Conservation (phyloP, 345 rosid species). For the Populus alba region DNA sequence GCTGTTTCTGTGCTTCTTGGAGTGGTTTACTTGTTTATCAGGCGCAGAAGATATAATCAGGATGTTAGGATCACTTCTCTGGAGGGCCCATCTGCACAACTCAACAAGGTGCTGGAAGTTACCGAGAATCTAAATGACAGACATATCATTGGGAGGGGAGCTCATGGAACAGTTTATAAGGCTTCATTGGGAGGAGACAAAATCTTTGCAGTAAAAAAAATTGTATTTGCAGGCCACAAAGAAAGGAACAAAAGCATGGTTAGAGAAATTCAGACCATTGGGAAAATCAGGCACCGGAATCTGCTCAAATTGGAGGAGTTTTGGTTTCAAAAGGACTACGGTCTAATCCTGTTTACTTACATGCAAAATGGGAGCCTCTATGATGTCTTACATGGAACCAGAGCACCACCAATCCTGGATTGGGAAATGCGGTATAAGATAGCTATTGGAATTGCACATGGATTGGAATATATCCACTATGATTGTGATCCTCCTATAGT, state of each 20-base stretch:
- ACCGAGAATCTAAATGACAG: constrained; percentile 62
- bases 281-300: constrained; percentile 67
- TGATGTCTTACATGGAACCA: constrained; percentile 49
- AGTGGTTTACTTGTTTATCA: constrained; percentile 27
- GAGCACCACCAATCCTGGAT: constrained; percentile 29
- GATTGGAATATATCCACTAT: constrained; percentile 74
- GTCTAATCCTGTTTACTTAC: constrained; percentile 59
- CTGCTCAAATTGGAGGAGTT: constrained; percentile 66
- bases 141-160: constrained; percentile 68
- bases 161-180: constrained; percentile 72
- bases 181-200: constrained; percentile 45
- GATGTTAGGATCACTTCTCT: constrained; percentile 38
- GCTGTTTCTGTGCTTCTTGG: constrained; percentile 29
- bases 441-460: constrained; percentile 72
- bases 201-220: constrained; percentile 61
- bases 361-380: constrained; percentile 74
- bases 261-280: constrained; percentile 63
- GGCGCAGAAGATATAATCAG: constrained; percentile 19
- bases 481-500: constrained; percentile 70
- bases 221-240: constrained; percentile 42
- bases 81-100: constrained; percentile 48
- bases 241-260: constrained; percentile 51
- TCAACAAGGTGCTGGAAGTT: constrained; percentile 56
- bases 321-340: constrained; percentile 67
- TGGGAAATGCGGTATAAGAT: constrained; percentile 62